phyloP scores from a whole-genome alignment of 495 filamentous ascomycete genomes.

The Parmelia sp. region DNA sequence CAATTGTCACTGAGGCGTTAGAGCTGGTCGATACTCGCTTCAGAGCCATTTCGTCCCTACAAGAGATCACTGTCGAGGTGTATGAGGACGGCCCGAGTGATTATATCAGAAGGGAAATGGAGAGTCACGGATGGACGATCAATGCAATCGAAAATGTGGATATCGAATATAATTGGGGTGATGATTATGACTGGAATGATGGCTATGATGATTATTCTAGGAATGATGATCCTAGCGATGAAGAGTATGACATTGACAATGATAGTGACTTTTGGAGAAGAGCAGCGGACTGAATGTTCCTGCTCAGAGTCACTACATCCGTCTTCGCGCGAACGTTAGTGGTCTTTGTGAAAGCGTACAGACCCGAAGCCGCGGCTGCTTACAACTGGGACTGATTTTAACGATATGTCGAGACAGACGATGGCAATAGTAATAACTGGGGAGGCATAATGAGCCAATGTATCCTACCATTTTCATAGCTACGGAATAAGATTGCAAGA shows the following conservation, averaged over 20 bases:
- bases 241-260: conserved; percentile 5
- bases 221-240: not conserved
- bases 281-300: not conserved
- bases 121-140: conserved; percentile 6
- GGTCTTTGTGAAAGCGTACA: too few relatives aligned
- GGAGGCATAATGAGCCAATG: too few relatives aligned
- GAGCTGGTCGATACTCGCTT: conserved; percentile 3
- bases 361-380: too few relatives aligned
- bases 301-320: too few relatives aligned
- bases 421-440: too few relatives aligned
- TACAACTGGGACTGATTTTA: too few relatives aligned
- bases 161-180: not conserved
- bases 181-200: not conserved
- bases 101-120: conserved; percentile 3
- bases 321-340: too few relatives aligned
- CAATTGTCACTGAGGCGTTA: conserved; percentile 3
- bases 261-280: conserved; percentile 8
- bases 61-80: not conserved
- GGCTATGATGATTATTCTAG: too few relatives aligned
- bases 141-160: not conserved
- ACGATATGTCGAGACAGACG: too few relatives aligned
- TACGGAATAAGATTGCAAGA: too few relatives aligned
- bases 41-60: conserved; percentile 7
- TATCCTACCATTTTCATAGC: too few relatives aligned
- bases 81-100: conserved; percentile 5